Conservation (phyloP, 2,329 filamentous ascomycete species). For the Neophaeococcomyces aloes region DNA sequence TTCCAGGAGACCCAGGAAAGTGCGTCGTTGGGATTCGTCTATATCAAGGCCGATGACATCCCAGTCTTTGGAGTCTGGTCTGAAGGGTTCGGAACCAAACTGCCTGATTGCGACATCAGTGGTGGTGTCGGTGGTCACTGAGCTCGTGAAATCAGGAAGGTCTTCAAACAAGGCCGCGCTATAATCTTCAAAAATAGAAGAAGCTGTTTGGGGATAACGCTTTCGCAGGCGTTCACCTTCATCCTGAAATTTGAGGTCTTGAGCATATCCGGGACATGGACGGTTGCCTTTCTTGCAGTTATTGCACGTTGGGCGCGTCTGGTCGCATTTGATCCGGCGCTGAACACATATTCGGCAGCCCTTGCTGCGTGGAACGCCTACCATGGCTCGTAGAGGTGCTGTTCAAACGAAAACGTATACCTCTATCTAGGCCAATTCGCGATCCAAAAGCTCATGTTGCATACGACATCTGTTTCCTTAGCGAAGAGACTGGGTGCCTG, state of each 20-base stretch:
- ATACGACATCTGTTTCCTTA: no score
- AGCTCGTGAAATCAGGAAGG: background rate
- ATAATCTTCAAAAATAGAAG: background rate
- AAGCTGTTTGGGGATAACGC: constrained; percentile 1
- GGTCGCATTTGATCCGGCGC: constrained; percentile 28
- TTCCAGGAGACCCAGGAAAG: constrained; percentile 11
- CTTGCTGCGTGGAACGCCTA: constrained; percentile 33
- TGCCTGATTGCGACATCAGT: background rate
- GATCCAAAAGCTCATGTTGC: no score
- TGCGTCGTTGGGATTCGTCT: constrained; percentile 5
- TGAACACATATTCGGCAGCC: constrained; percentile 32
- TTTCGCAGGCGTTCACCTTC: constrained; percentile 28
- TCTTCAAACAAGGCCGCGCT: background rate
- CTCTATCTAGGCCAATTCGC: background rate
- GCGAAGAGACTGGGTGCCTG: no score
- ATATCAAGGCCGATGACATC: constrained; percentile 7
- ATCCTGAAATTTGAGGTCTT: constrained; percentile 30
- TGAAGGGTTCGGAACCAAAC: no score
- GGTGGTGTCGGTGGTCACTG: background rate
- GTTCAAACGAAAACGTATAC: background rate
- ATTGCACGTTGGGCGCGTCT: constrained; percentile 21
- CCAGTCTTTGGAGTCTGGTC: constrained; percentile 1
- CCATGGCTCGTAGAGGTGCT: constrained; percentile 23
- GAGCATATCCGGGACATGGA: constrained; percentile 28
- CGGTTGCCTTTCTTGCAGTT: constrained; percentile 26